Evolutionary conservation across 2,329 filamentous ascomycete species (phyloP).

Genomic region (Calonectria henricotiae): DNA sequence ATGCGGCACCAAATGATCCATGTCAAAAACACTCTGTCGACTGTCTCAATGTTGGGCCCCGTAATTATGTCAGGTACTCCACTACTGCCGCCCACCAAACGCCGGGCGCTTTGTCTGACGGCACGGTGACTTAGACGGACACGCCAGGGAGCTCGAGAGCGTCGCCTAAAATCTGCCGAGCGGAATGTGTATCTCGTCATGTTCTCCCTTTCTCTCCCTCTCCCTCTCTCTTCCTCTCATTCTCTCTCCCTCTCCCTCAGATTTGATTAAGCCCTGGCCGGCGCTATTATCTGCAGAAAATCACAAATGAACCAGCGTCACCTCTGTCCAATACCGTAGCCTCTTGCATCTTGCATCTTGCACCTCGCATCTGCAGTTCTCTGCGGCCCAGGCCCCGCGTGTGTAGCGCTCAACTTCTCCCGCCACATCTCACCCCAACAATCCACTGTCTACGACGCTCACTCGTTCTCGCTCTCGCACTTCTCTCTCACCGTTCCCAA

Average conservation of each 20-base stretch:
- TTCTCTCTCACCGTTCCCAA: slow-evolving; percentile 31
- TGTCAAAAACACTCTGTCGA: slow-evolving; percentile 25
- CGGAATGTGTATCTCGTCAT: slow-evolving; percentile 32
- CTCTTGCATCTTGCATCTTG: slow-evolving; percentile 3
- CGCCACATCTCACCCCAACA: slow-evolving; percentile 35
- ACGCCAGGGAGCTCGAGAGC: slow-evolving; percentile 16
- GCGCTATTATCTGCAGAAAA: not conserved
- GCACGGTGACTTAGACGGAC: slow-evolving; percentile 19
- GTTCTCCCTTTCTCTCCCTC: slow-evolving; percentile 10
- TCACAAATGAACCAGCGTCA: slow-evolving; percentile 2
- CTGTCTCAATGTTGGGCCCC: slow-evolving; percentile 36
- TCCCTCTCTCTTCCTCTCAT: slow-evolving; percentile 10
- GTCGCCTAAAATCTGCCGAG: slow-evolving; percentile 18
- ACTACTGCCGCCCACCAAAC: slow-evolving; percentile 23
- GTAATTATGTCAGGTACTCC: slow-evolving; percentile 30
- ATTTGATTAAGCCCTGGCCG: not conserved
- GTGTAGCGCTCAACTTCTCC: slow-evolving; percentile 20
- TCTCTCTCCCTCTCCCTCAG: not conserved
- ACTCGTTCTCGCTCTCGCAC: slow-evolving; percentile 29
- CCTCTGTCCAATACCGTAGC: not conserved
- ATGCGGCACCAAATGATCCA: slow-evolving; percentile 32
- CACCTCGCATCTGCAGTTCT: slow-evolving; percentile 3
- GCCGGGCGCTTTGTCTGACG: slow-evolving; percentile 22
- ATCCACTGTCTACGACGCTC: slow-evolving; percentile 27
- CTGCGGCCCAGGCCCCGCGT: slow-evolving; percentile 21